phyloP scores from a whole-genome alignment of 1,284 basidiomycete species.

The Austropuccinia psidii region DNA sequence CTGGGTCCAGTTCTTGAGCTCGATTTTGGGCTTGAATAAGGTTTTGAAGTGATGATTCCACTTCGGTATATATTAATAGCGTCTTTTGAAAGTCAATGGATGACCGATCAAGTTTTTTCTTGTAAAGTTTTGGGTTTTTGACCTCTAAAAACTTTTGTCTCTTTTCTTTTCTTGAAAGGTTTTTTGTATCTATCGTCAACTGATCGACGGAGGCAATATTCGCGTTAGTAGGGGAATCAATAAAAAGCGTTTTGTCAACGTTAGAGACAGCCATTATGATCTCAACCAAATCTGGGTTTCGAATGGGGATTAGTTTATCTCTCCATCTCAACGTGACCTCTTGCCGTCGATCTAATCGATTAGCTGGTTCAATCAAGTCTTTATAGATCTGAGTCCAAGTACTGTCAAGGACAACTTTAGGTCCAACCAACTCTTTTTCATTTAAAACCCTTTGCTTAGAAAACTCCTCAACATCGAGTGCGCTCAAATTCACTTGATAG shows the following conservation, averaged over 20 bases:
- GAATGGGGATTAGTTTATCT: constrained; percentile 5
- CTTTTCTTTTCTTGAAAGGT: background rate
- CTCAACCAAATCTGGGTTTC: constrained; percentile 12
- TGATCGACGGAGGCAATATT: too few relatives aligned
- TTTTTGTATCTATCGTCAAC: background rate
- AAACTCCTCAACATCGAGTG: constrained; percentile 6
- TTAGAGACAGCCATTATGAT: background rate
- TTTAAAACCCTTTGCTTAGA: background rate
- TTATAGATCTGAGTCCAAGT: background rate
- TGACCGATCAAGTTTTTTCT: background rate
- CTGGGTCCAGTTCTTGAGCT: constrained; percentile 3
- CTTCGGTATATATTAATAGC: constrained; percentile 6
- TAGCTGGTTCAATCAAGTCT: too few relatives aligned
- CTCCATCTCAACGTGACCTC: background rate
- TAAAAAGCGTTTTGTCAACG: background rate
- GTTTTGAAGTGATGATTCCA: background rate
- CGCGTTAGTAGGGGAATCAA: too few relatives aligned
- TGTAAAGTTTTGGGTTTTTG: constrained; percentile 10
- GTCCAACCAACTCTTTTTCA: background rate
- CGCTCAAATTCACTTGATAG: background rate
- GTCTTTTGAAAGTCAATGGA: background rate
- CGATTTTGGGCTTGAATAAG: constrained; percentile 16
- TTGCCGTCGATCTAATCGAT: too few relatives aligned
- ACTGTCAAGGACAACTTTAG: background rate
- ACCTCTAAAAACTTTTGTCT: constrained; percentile 4